phyloP scores from a whole-genome alignment of 768 basidiomycete species.

The Pleurotus djamor region DNA sequence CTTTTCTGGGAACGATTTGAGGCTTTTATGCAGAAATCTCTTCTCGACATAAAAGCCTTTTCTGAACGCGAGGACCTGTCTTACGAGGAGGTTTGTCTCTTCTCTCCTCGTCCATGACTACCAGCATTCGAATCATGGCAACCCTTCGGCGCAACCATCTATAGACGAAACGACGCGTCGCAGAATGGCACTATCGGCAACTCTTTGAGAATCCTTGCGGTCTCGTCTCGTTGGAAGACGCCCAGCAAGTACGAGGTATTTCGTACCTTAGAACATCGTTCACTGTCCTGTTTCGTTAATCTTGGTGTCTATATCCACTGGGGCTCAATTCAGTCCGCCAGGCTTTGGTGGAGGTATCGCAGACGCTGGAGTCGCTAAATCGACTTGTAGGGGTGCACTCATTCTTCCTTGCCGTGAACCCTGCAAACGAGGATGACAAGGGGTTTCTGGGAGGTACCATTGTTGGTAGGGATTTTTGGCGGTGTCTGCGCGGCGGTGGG shows the following conservation, averaged over 20 bases:
- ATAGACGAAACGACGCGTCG: constrained; percentile 49
- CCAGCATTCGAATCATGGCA: constrained; percentile 7
- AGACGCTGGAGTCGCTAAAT: constrained; percentile 51
- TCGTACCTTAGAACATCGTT: not conserved
- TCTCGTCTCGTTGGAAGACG: not conserved
- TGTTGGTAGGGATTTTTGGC: constrained; percentile 65
- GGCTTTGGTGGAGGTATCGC: constrained; percentile 48
- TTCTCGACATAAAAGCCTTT: constrained; percentile 58
- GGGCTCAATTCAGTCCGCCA: constrained; percentile 34
- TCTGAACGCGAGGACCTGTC: constrained; percentile 56
- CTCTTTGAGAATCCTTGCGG: constrained; percentile 38
- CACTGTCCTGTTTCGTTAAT: not conserved
- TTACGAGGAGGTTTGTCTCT: constrained; percentile 54
- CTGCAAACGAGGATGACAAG: constrained; percentile 37
- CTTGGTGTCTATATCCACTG: not conserved
- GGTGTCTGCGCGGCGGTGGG: constrained; percentile 57
- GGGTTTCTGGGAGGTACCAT: constrained; percentile 67
- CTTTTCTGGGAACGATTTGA: constrained; percentile 67
- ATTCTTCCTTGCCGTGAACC: constrained; percentile 60
- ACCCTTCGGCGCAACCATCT: constrained; percentile 18
- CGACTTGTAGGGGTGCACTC: constrained; percentile 53
- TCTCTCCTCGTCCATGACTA: constrained; percentile 13
- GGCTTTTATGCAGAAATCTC: constrained; percentile 56
- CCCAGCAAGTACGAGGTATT: constrained; percentile 6
- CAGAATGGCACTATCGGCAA: constrained; percentile 63